Percentiles rank a stretch among this genome's conserved stretches.
These are phyloP conservation scores for Phialemonium atrogriseum DNA, from an alignment of 2,329 filamentous ascomycete genomes.

Conservation along the genomic window DNA sequence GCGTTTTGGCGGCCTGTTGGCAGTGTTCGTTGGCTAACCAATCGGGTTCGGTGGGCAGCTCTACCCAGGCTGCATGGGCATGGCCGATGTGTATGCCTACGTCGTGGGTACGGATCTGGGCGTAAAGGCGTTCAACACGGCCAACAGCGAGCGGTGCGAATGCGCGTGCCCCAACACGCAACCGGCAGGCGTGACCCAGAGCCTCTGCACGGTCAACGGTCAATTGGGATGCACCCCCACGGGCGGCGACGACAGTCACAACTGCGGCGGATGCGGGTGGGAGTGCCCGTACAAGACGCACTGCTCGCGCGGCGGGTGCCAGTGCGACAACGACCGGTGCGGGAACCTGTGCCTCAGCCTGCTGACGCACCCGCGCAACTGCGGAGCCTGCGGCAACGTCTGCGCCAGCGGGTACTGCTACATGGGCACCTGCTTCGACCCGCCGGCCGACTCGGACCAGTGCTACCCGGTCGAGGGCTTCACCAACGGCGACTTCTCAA, in stretches of 20 bases:
- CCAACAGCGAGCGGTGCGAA: slow-evolving; percentile 2
- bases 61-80: background rate
- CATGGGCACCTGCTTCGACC: background rate
- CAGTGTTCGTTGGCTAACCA: no score
- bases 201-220: background rate
- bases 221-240: slow-evolving; percentile 1
- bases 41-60: no score
- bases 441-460: slow-evolving; percentile 1
- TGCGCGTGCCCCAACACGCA: slow-evolving; percentile 1
- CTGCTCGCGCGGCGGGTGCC: slow-evolving; percentile 4
- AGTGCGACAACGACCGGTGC: slow-evolving; percentile 8
- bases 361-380: slow-evolving; percentile 8
- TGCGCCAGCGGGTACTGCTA: slow-evolving; percentile 8
- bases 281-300: slow-evolving; percentile 8
- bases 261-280: slow-evolving; percentile 10
- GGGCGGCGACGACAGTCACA: slow-evolving; percentile 5
- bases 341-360: slow-evolving; percentile 8
- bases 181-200: no score
- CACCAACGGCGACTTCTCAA: slow-evolving; percentile 8
- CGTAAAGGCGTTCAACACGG: background rate
- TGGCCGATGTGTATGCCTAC: slow-evolving; percentile 3
- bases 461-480: slow-evolving; percentile 8
- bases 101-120: slow-evolving; percentile 1
- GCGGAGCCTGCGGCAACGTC: slow-evolving; percentile 8
- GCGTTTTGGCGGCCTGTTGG: no score